Evolutionary conservation across 495 filamentous ascomycete species (phyloP).

Genomic region (Trichoderma reesei): DNA sequence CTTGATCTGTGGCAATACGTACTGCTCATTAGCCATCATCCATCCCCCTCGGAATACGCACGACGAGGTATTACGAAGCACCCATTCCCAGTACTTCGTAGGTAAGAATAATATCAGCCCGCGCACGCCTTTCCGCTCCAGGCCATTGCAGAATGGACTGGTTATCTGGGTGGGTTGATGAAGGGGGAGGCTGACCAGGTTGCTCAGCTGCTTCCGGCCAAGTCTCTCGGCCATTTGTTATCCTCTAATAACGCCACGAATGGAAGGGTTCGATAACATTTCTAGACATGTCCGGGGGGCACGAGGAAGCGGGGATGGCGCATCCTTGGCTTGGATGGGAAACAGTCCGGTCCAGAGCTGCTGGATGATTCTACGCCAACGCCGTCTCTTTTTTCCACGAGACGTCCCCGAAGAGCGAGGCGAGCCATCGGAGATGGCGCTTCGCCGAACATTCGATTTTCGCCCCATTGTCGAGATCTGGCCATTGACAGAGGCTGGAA

Average conservation of each 20-base stretch:
- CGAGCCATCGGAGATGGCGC: neutral
- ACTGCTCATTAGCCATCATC: neutral
- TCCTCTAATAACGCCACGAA: conserved; percentile 1
- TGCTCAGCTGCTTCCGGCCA: neutral
- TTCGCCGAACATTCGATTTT: neutral
- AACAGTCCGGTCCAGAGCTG: neutral
- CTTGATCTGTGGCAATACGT: neutral
- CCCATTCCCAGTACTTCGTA: neutral
- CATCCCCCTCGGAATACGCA: neutral
- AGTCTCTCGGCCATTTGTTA: neutral
- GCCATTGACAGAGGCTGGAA: neutral
- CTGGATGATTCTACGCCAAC: neutral
- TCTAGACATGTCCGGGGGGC: neutral
- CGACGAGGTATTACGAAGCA: neutral
- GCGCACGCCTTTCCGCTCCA: neutral
- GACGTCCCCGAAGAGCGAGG: neutral
- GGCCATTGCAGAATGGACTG: neutral
- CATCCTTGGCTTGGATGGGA: neutral
- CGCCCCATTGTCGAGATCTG: neutral
- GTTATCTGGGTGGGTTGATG: neutral
- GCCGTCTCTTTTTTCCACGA: neutral
- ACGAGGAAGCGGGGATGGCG: neutral
- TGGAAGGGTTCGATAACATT: neutral
- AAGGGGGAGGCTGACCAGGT: neutral
- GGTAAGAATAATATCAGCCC: neutral